Evolutionary conservation across 1,284 basidiomycete genomes (phyloP), one percentile per base, ranked within the genome.

Genomic region (Porogramme epimiltina): DNA sequence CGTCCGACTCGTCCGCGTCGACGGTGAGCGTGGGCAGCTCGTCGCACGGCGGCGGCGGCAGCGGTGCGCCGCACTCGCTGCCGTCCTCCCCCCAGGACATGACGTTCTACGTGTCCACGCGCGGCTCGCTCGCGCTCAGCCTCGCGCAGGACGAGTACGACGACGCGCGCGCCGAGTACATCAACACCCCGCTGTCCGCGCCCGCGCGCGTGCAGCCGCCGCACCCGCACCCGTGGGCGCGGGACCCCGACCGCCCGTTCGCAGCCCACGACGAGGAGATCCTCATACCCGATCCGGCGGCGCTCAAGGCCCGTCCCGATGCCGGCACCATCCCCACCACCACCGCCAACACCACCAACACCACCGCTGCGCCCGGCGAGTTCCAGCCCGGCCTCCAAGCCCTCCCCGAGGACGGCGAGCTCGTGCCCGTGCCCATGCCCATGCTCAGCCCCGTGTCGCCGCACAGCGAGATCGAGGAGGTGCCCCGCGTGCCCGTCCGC

Each of bases 361-460:
- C 15, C 15, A 15, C 9, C 28, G 9, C 28, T 31, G 63, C 42
- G 5, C 45, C 47, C 20, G 64, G 43, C 62, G 70, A 52, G 64
- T 56, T 55, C 45, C 53, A 54, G 26, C 46, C 51, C 58, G 31
- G 70, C 9, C 64, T 82, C 42, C 75, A 78, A 50, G 70, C 75
- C 11, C 72, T 84, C 8, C 80, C 80, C 1, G 81, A 85, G 56
- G 81, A 75, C 52, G 59, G 67, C 20, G 79, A 80, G 46, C 63
- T 70, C 38, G 57, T 54, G 56, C 40, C 57, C 42, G 52, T 38
- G 45, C 28, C 40, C 16, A 18, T 49, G 38, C 6, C 28, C 4
- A 24, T 26, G 19, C 34, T n/a, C 34, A 9, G 5, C n/a, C 28
- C 28, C 6, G 38, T 45, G 19, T 25, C 43, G 39, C 68, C 47